These are phyloP conservation scores for Podospora pseudopauciseta DNA, from an alignment of 495 filamentous ascomycete species.

Conservation along the genomic window DNA sequence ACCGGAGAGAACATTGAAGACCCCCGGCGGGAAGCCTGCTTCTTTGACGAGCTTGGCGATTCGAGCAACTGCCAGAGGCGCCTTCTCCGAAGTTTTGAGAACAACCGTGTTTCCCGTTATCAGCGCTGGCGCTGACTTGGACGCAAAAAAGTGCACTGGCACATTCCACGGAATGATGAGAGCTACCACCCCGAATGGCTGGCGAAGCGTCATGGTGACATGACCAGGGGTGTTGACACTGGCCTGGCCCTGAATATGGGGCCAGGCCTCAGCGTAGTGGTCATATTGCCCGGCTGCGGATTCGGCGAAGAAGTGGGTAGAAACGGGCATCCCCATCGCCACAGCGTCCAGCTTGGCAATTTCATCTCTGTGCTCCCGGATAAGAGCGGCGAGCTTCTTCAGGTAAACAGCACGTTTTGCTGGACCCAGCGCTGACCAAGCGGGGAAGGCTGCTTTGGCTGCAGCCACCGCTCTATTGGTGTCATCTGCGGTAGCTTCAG, in stretches of 20 bases:
- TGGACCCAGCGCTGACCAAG: constrained; percentile 51
- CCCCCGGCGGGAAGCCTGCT: constrained; percentile 57
- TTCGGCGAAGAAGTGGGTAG: constrained; percentile 34
- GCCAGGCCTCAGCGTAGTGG: constrained; percentile 38
- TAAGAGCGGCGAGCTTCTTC: constrained; percentile 50
- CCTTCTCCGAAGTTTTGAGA: constrained; percentile 87
- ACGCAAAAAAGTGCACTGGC: constrained; percentile 76
- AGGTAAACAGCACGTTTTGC: constrained; percentile 44
- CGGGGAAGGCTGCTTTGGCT: constrained; percentile 56
- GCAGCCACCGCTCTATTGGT: constrained; percentile 56
- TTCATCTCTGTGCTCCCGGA: constrained; percentile 45
- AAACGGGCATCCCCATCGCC: constrained; percentile 48
- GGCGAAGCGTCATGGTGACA: constrained; percentile 81
- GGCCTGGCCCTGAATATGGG: constrained; percentile 60
- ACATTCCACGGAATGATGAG: constrained; percentile 95
- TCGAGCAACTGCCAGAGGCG: constrained; percentile 67
- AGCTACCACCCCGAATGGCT: constrained; percentile 86
- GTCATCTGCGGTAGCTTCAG: constrained; percentile 42
- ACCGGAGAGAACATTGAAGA: constrained; percentile 56
- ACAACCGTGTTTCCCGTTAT: constrained; percentile 84
- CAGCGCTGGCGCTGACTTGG: constrained; percentile 86
- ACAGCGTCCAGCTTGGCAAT: constrained; percentile 53
- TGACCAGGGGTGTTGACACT: constrained; percentile 76
- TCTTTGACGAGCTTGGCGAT: constrained; percentile 49
- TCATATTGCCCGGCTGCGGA: constrained; percentile 27